These are phyloP conservation scores for Lachancea sp. DNA, from an alignment of 805 yeast species.

Conservation along the genomic window DNA sequence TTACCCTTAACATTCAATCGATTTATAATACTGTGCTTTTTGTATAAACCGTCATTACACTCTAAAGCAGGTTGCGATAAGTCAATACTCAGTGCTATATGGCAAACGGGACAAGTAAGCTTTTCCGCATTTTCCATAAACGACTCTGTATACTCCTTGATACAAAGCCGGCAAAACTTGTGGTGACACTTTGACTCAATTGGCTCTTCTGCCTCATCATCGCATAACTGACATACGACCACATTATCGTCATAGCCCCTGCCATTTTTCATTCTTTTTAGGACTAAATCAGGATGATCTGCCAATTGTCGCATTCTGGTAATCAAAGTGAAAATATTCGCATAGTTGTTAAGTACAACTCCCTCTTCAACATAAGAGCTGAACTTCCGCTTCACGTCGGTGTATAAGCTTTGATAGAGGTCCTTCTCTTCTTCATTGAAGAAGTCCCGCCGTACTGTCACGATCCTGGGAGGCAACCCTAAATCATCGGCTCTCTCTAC, in stretches of 20 bases:
- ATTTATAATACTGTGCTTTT: conserved; percentile 66
- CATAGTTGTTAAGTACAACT: conserved; percentile 92
- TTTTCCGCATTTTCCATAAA: conserved; percentile 52
- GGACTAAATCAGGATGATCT: conserved; percentile 94
- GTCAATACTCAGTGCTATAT: conserved; percentile 86
- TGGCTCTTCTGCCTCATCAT: conserved; percentile 97
- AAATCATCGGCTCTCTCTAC: conserved; percentile 95
- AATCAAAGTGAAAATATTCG: conserved; percentile 90
- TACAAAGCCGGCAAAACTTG: conserved; percentile 86
- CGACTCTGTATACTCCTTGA: conserved; percentile 82
- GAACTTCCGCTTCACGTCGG: conserved; percentile 81
- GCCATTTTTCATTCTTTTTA: conserved; percentile 51
- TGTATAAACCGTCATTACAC: conserved; percentile 47
- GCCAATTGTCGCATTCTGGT: conserved; percentile 98
- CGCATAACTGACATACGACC: conserved; percentile 87
- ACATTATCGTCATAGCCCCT: conserved; percentile 35
- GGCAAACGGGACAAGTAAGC: conserved; percentile 93
- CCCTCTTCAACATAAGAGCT: conserved; percentile 93
- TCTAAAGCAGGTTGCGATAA: conserved; percentile 79
- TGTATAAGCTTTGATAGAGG: conserved; percentile 76
- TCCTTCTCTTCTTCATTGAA: conserved; percentile 96
- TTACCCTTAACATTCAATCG: conserved; percentile 79
- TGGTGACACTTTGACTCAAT: conserved; percentile 93
- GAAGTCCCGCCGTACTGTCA: conserved; percentile 76
- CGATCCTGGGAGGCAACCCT: conserved; percentile 94